Conservation (phyloP, 2,329 filamentous ascomycete species). For the Elsinoe ampelina region DNA sequence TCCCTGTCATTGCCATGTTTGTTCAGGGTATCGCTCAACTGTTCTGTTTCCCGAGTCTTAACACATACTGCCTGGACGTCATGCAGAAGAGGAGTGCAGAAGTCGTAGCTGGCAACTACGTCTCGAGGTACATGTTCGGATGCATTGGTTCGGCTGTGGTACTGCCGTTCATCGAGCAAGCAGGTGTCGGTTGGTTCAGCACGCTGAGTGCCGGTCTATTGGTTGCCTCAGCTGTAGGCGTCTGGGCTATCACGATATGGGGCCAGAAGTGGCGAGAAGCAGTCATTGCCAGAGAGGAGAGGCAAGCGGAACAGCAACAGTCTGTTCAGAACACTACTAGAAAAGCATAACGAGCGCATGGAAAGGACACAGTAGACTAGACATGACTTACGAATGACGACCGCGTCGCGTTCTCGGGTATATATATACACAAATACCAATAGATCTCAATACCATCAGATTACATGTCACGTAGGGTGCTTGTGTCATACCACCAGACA, state of each 20-base stretch:
- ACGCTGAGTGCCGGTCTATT: slow-evolving; percentile 57
- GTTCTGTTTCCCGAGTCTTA: slow-evolving; percentile 65
- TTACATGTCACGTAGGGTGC: too few relatives aligned
- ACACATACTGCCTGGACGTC: slow-evolving; percentile 75
- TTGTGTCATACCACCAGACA: too few relatives aligned
- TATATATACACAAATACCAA: neutral
- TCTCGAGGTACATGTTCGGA: slow-evolving; percentile 66
- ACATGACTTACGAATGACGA: slow-evolving; percentile 7
- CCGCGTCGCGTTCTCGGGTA: neutral
- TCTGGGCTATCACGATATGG: slow-evolving; percentile 42
- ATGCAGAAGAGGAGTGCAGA: slow-evolving; percentile 64
- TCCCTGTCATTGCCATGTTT: slow-evolving; percentile 66
- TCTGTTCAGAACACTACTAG: neutral
- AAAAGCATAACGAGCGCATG: neutral
- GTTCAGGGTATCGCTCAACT: slow-evolving; percentile 64
- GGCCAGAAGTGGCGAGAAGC: slow-evolving; percentile 30
- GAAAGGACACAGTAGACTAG: neutral
- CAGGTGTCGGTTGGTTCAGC: slow-evolving; percentile 75
- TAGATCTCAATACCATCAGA: too few relatives aligned
- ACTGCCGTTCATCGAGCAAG: slow-evolving; percentile 61
- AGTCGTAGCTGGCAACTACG: slow-evolving; percentile 67
- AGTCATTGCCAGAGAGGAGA: slow-evolving; percentile 18
- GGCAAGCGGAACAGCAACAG: slow-evolving; percentile 6
- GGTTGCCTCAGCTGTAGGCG: slow-evolving; percentile 32
- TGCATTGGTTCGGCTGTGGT: slow-evolving; percentile 62